phyloP scores from a whole-genome alignment of 345 rosid species.

The Reutealis trisperma region DNA sequence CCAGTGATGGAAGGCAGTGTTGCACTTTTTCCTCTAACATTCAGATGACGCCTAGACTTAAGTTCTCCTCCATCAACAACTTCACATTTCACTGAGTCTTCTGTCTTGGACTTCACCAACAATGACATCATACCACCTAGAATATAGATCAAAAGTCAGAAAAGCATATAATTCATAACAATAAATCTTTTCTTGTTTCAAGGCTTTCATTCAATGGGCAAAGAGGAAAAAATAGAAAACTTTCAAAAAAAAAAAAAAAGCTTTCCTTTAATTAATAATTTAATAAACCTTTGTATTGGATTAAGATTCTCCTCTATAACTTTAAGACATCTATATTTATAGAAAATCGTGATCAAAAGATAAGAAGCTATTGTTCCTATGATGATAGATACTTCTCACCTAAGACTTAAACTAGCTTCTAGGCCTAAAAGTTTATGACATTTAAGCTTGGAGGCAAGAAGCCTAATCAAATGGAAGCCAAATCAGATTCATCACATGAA shows the following conservation, averaged over 20 bases:
- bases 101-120: constrained; percentile 84
- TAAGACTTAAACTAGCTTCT: neutral
- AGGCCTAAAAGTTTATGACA: neutral
- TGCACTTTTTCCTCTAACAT: constrained; percentile 98
- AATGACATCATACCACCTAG: constrained; percentile 99
- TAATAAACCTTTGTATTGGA: neutral
- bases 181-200: neutral
- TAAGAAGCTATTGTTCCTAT: neutral
- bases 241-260: neutral
- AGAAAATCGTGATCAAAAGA: neutral
- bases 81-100: constrained; percentile 91
- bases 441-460: neutral
- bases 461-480: neutral
- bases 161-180: neutral
- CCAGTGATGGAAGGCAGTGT: constrained; percentile 98
- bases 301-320: neutral
- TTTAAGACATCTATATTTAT: neutral
- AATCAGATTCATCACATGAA: neutral
- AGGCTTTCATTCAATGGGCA: neutral
- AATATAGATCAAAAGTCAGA: constrained; percentile 27
- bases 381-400: neutral
- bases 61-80: constrained; percentile 99
- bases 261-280: neutral
- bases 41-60: constrained; percentile 93
- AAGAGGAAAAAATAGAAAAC: neutral